Evolutionary conservation across 768 basidiomycete species (phyloP).

Genomic region (Suillus alpinus): DNA sequence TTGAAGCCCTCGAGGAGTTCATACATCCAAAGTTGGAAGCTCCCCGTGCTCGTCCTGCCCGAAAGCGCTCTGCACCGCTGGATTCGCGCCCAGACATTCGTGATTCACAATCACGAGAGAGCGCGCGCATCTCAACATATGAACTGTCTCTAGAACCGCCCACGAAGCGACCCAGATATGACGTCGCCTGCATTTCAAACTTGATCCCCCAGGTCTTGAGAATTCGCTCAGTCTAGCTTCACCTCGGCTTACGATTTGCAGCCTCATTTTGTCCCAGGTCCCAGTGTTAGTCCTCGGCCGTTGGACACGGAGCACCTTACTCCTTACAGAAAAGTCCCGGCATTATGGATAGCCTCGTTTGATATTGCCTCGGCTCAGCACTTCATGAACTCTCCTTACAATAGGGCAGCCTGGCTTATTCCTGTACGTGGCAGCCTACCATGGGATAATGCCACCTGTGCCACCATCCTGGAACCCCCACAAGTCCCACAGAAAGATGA

Average conservation of each 20-base stretch:
- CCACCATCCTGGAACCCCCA: slow-evolving; percentile 34
- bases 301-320: slow-evolving; percentile 22
- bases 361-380: slow-evolving; percentile 29
- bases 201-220: slow-evolving; percentile 46
- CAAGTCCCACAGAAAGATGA: slow-evolving; percentile 13
- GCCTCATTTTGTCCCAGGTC: slow-evolving; percentile 22
- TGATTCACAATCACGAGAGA: slow-evolving; percentile 4
- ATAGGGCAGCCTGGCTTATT: slow-evolving; percentile 54
- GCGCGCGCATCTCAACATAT: background rate
- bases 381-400: slow-evolving; percentile 29
- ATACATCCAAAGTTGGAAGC: background rate
- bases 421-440: slow-evolving; percentile 53
- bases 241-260: slow-evolving; percentile 15
- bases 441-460: slow-evolving; percentile 45
- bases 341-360: slow-evolving; percentile 36
- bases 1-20: slow-evolving; percentile 46
- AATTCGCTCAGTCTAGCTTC: background rate
- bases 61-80: background rate
- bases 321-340: slow-evolving; percentile 34
- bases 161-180: slow-evolving; percentile 34
- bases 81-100: background rate
- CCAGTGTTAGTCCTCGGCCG: slow-evolving; percentile 12
- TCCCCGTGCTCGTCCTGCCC: background rate
- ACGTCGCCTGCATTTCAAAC: slow-evolving; percentile 32
- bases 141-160: slow-evolving; percentile 10